Percentiles rank a stretch among this genome's conserved stretches.
Evolutionary conservation across 306 rosid genomes (phyloP).

Genomic region (Pterocarpus santalinus): DNA sequence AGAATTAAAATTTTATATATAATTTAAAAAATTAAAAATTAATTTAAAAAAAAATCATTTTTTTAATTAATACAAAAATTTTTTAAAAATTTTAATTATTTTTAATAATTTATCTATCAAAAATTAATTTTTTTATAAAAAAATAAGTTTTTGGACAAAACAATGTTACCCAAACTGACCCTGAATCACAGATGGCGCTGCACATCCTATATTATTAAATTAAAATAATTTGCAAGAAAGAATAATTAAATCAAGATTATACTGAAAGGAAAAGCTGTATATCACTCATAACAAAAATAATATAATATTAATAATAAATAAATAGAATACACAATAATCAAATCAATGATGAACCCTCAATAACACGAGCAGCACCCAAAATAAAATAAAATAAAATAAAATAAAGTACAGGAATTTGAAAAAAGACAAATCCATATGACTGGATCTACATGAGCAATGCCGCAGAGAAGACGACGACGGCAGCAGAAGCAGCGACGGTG

Average conservation of each 20-base stretch:
- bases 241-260: neutral
- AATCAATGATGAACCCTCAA: constrained; percentile 32
- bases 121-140: no score
- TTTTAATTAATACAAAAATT: no score
- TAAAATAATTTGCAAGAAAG: neutral
- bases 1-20: no score
- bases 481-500: constrained; percentile 33
- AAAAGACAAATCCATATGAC: neutral
- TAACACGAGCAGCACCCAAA: neutral
- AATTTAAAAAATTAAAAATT: no score
- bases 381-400: neutral
- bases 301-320: neutral
- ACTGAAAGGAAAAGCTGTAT: neutral
- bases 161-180: no score
- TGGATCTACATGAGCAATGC: constrained; percentile 34
- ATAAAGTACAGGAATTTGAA: neutral
- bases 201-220: neutral
- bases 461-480: neutral
- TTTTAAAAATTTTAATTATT: no score
- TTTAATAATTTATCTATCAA: no score
- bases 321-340: constrained; percentile 10
- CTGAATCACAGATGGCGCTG: no score
- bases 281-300: neutral
- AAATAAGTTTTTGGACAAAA: no score
- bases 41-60: no score